Base-by-base conservation (phyloP, 495 filamentous ascomycete genomes). In the Geoglossum glabrum region DNA sequence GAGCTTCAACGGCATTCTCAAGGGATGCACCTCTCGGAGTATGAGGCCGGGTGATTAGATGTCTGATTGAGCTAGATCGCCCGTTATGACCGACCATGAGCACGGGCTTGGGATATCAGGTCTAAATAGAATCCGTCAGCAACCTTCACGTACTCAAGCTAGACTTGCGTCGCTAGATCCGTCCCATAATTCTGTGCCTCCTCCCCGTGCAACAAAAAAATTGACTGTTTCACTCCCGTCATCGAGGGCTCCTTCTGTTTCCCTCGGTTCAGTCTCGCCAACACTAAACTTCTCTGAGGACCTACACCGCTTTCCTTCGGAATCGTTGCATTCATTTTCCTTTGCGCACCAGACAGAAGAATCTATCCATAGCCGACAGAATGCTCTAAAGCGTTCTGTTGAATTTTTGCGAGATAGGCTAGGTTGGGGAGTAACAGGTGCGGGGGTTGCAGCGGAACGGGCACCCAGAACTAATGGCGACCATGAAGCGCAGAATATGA, bases 271-370 rank as follows among this genome's bases (percentile, higher is more conserved):
- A 17, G 66, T 76, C 57, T 90, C 83, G 47, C 84, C 86, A 38
- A 72, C 72, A 11, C 64, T 81, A 23, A 79, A 78, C 49, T 84
- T 89, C 60, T 73, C 83, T 63, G 92, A 97, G 75, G 92, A 97
- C 64, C 79, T 99, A 31, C 79, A 81, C 49, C 80, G 89, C 47
- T 99, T 97, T 65, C 90, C 93, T 1, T 85, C 86, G 63, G 92
- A 99, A 68, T 99, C 92, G 0, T 70, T 99, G 58, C 92, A 99
- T 67, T 97, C 93, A 0, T 99, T 99, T 71, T 97, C 93, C 31
- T 99, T 99, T 68, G 87, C 93, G 3, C 87, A 95, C 59, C 90
- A 95, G 68, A 89, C 90, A 5, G 90, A 95, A 65, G 90, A 96
- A 63, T 74, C 84, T 47, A 77, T 97, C 28, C 85, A 94, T 64